Conservation (phyloP, 2,329 filamentous ascomycete species). For the Tolypocladium inflatum region DNA sequence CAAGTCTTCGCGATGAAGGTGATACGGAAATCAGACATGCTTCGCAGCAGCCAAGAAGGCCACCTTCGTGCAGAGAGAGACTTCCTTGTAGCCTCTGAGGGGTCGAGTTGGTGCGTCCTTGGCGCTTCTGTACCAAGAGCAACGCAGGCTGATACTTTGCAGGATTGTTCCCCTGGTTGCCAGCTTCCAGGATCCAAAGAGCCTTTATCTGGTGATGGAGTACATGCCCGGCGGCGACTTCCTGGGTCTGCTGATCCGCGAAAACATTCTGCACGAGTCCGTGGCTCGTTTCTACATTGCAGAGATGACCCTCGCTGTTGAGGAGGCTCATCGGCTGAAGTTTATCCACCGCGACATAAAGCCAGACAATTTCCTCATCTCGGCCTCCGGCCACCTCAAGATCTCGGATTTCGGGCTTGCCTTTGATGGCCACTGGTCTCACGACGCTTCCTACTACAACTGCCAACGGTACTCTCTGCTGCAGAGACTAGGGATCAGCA, state of each 20-base stretch:
- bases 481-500: slow-evolving; percentile 61
- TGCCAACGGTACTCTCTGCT: slow-evolving; percentile 73
- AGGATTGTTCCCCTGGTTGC: slow-evolving; percentile 80
- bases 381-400: slow-evolving; percentile 78
- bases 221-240: slow-evolving; percentile 98
- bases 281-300: slow-evolving; percentile 81
- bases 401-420: slow-evolving; percentile 95
- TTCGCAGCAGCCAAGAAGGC: slow-evolving; percentile 82
- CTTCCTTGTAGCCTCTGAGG: slow-evolving; percentile 80
- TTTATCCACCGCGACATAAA: slow-evolving; percentile 97
- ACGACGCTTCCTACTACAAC: slow-evolving; percentile 80
- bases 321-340: slow-evolving; percentile 77
- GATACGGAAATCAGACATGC: slow-evolving; percentile 88
- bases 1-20: slow-evolving; percentile 94
- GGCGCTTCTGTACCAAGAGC: too few species aligned
- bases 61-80: slow-evolving; percentile 87
- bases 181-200: slow-evolving; percentile 78
- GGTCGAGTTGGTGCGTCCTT: slow-evolving; percentile 59
- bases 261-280: slow-evolving; percentile 71
- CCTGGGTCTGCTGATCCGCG: slow-evolving; percentile 72
- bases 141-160: neutral
- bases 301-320: slow-evolving; percentile 92
- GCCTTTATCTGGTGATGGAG: slow-evolving; percentile 92
- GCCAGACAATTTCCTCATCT: slow-evolving; percentile 93
- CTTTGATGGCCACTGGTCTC: slow-evolving; percentile 91